Evolutionary conservation across 2,329 filamentous ascomycete genomes (phyloP).

Genomic region (Zasmidium cellare): DNA sequence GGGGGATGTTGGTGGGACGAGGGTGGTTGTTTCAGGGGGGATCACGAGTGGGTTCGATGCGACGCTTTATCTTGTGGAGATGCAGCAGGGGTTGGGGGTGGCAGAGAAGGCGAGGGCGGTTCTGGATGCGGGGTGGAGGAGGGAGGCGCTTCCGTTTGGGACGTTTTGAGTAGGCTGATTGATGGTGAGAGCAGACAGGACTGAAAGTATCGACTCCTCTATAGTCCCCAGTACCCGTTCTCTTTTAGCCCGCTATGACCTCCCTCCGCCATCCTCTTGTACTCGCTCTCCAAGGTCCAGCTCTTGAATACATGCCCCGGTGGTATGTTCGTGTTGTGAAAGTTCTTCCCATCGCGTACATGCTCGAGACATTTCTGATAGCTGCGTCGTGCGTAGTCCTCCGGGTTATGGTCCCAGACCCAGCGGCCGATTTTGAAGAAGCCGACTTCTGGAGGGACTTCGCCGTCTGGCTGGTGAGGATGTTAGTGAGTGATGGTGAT

Average conservation of each 20-base stretch:
- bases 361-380: not conserved
- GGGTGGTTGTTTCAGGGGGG: no score
- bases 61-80: no score
- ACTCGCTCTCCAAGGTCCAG: slow-evolving; percentile 4
- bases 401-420: slow-evolving; percentile 10
- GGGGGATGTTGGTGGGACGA: no score
- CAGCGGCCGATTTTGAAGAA: slow-evolving; percentile 10
- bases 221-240: not conserved
- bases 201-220: no score
- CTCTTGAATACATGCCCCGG: not conserved
- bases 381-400: slow-evolving; percentile 1
- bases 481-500: not conserved
- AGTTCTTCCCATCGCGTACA: slow-evolving; percentile 1
- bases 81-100: no score
- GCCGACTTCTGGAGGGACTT: not conserved
- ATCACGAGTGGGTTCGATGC: no score
- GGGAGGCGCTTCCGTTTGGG: no score
- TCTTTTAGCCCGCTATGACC: not conserved
- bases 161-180: no score
- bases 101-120: no score
- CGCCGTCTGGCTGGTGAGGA: not conserved
- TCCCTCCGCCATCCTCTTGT: not conserved
- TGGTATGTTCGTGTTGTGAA: slow-evolving; percentile 7
- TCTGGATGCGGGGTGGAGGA: no score
- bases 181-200: no score